Conservation (phyloP, 2,329 filamentous ascomycete species). For the Ophiostoma piceae region DNA sequence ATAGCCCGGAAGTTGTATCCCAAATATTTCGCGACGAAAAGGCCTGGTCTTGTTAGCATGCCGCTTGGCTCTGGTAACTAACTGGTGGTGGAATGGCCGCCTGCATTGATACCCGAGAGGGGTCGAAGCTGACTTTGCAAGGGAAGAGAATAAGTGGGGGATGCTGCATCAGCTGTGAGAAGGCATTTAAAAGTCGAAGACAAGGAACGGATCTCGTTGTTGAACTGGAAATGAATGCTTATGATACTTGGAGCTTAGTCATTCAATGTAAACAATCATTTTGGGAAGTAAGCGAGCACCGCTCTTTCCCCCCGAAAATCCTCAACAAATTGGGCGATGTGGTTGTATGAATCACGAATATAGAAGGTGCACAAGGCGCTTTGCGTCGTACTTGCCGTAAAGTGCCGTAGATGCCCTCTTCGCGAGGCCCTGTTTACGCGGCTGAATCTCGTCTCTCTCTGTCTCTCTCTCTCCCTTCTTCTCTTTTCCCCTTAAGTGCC, state of each 20-base stretch:
- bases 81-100: background rate
- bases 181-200: background rate
- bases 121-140: background rate
- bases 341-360: background rate
- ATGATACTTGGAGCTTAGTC: background rate
- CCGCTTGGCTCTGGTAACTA: background rate
- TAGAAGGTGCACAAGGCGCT: background rate
- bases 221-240: background rate
- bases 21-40: background rate
- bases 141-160: background rate
- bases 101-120: constrained; percentile 4
- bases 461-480: background rate
- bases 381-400: background rate
- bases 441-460: background rate
- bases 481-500: background rate
- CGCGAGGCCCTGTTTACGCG: background rate
- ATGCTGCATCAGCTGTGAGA: background rate
- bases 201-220: background rate
- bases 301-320: background rate
- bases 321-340: background rate
- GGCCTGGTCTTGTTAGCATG: background rate
- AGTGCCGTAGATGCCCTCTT: background rate
- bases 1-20: background rate
- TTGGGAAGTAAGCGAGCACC: background rate
- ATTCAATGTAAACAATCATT: background rate